Conservation (phyloP, 768 basidiomycete genomes). For the Auricularia auricula-judae region DNA sequence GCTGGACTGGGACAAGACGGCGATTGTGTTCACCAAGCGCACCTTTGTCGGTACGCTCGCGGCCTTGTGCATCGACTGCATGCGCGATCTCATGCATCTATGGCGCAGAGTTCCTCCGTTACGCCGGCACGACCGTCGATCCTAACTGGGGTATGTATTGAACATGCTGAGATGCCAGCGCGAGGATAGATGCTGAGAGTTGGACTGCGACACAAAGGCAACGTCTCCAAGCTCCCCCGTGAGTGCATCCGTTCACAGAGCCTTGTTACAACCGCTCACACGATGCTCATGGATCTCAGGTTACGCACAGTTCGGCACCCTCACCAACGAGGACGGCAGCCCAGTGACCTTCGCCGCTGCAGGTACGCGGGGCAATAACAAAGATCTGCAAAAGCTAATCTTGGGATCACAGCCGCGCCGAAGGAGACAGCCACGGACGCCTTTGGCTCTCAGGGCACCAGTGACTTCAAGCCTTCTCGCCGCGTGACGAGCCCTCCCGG, state of each 20-base stretch:
- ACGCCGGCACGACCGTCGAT: conserved; percentile 65
- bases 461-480: conserved; percentile 10
- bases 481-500: conserved; percentile 12
- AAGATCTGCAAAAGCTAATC: not conserved
- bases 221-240: conserved; percentile 71
- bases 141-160: conserved; percentile 40
- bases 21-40: conserved; percentile 71
- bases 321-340: conserved; percentile 21
- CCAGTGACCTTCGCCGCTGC: conserved; percentile 9
- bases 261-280: not conserved
- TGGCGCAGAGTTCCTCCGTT: conserved; percentile 28
- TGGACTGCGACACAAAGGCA: conserved; percentile 14
- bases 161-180: not conserved
- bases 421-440: not conserved
- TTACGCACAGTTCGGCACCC: conserved; percentile 60
- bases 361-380: conserved; percentile 4
- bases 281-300: conserved; percentile 26
- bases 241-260: conserved; percentile 12
- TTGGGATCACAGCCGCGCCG: not conserved
- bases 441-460: not conserved
- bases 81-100: conserved; percentile 2
- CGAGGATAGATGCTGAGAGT: not conserved
- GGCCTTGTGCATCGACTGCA: conserved; percentile 1
- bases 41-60: conserved; percentile 61
- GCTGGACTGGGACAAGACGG: conserved; percentile 72